Evolutionary conservation across 768 basidiomycete genomes (phyloP), one percentile per base, ranked within the genome.

Genomic region (Termitomyces heimii): DNA sequence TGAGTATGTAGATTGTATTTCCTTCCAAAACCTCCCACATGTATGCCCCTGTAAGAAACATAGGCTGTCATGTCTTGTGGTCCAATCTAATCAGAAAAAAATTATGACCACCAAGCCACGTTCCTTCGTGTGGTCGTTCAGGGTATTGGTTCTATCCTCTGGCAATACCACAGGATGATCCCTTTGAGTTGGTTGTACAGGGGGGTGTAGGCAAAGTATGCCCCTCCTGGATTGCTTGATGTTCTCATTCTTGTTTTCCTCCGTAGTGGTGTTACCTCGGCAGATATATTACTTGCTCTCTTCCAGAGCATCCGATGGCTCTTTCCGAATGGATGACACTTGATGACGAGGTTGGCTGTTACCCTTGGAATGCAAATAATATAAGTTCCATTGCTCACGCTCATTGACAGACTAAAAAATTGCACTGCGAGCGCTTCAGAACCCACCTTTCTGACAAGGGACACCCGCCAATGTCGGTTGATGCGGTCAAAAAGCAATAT

Each of bases 71-170:
- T 49, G 26, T 22, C 5, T 20, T 28, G 20, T 39, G 13, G 24
- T 44, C 2, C 28, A 47, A 29, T 48, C 54, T 47, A 20, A 55
- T 35, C 7, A 18, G 13, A 2, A 28, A 12, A 48, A n/a, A 24
- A n/a, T n/a, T 31, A 5, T 16, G 20, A 39, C n/a, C 53, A 16
- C 39, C 16, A 47, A 61, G 60, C 22, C 62, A 56, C 14, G 61
- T 72, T 26, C 57, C 62, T 24, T 55, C 58, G 4, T 63, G 59
- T 34, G 67, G 61, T 12, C 61, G 64, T 52, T 54, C 64, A 4
- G 71, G 71, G 14, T 71, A 70, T 50, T 71, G 70, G 67, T 72
- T 70, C 43, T 61, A 61, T 57, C 69, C 67, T 4, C 53, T 61
- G 26, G 58, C 50, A 37, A 45, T 55, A 0, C 48, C 63, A 2